Percentiles rank a stretch among this genome's conserved stretches.
phyloP scores from a whole-genome alignment of 139 green algal species.

The Chlamydomonas applanata region DNA sequence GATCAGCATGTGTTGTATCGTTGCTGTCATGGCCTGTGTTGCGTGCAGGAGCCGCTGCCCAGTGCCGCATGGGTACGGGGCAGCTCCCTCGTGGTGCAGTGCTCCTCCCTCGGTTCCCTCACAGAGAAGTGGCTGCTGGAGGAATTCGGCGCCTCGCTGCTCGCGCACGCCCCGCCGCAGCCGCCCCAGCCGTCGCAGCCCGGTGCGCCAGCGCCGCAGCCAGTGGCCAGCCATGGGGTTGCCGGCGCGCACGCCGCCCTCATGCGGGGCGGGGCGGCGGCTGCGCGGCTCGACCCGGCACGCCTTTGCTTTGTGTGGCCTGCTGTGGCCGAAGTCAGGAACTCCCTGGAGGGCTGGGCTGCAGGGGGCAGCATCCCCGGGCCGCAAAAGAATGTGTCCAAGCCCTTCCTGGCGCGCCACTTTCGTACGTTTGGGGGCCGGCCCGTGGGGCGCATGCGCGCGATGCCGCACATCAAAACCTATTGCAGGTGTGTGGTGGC shows the following conservation, averaged over 20 bases:
- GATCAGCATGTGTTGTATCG: no score
- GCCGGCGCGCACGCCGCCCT: no score
- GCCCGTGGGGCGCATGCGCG: slow-evolving; percentile 49
- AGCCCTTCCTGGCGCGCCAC: slow-evolving; percentile 58
- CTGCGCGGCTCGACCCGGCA: no score
- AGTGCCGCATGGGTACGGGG: not conserved
- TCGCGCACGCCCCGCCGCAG: slow-evolving; percentile 18
- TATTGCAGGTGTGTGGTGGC: slow-evolving; percentile 33
- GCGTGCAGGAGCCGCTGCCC: no score
- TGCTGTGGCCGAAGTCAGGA: slow-evolving; percentile 58
- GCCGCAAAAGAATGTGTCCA: slow-evolving; percentile 53
- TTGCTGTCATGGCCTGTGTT: no score
- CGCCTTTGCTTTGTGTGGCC: slow-evolving; percentile 9
- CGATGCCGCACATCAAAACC: slow-evolving; percentile 85
- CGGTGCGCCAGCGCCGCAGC: no score
- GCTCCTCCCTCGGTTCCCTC: slow-evolving; percentile 66
- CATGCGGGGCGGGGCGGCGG: no score
- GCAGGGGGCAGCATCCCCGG: slow-evolving; percentile 68
- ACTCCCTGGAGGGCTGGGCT: slow-evolving; percentile 68
- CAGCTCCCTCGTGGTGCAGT: slow-evolving; percentile 62
- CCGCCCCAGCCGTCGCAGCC: no score
- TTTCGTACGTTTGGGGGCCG: slow-evolving; percentile 58
- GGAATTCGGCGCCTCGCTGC: slow-evolving; percentile 59
- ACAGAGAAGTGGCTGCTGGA: slow-evolving; percentile 58
- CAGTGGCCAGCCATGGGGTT: no score